Evolutionary conservation across 1,139 yeast genomes (phyloP).

Genomic region (Taphrina deformans): DNA sequence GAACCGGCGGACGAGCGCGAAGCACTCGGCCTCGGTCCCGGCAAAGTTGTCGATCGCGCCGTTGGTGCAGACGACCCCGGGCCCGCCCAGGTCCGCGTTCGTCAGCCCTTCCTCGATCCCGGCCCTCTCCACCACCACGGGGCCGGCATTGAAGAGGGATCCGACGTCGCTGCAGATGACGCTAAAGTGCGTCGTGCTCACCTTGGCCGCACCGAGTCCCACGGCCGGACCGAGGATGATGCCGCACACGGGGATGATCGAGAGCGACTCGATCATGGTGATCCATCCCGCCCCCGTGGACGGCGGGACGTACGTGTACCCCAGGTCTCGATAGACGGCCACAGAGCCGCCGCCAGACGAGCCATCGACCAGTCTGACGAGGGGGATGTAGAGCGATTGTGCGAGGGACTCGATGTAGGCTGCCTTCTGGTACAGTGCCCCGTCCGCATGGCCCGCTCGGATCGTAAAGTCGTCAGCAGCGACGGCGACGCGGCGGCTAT

Average conservation of each 20-base stretch:
- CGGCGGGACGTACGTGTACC: constrained; percentile 33
- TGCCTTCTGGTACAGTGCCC: constrained; percentile 25
- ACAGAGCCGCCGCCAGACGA: constrained; percentile 30
- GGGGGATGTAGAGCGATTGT: constrained; percentile 22
- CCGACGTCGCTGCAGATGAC: constrained; percentile 22
- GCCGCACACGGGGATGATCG: constrained; percentile 25
- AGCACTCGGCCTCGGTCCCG: constrained; percentile 18
- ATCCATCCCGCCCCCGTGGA: constrained; percentile 30
- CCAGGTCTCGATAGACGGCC: constrained; percentile 28
- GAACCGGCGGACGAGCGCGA: constrained; percentile 15
- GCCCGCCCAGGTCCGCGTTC: constrained; percentile 30
- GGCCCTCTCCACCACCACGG: constrained; percentile 26
- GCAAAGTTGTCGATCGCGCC: constrained; percentile 30
- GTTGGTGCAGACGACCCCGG: constrained; percentile 30
- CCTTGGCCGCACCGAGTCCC: constrained; percentile 32
- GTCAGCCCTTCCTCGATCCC: constrained; percentile 31
- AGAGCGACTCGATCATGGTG: constrained; percentile 22
- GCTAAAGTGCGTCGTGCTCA: constrained; percentile 25
- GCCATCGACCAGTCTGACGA: constrained; percentile 28
- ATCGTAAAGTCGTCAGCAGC: constrained; percentile 32
- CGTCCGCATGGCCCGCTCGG: constrained; percentile 31
- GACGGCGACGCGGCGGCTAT: constrained; percentile 24
- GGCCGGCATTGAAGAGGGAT: constrained; percentile 32
- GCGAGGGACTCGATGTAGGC: constrained; percentile 26
- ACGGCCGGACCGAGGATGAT: constrained; percentile 29